Conservation (phyloP, 345 rosid species). For the Rhodomyrtus tomentosa region DNA sequence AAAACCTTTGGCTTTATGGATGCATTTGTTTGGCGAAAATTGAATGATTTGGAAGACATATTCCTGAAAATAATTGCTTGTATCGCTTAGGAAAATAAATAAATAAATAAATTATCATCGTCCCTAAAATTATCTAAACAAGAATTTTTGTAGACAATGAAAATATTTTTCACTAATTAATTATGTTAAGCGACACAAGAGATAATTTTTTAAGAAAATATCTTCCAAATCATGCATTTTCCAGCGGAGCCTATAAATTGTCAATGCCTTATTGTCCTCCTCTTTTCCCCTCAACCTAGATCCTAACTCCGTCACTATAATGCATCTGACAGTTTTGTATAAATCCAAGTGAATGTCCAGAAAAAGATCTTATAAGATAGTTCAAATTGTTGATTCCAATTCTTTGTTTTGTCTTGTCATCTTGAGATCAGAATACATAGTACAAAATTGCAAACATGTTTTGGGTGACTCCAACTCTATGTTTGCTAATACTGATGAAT, state of each 20-base stretch:
- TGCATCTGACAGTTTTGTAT: neutral
- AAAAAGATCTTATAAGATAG: neutral
- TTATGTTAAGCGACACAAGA: accelerated
- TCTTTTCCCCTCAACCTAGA: neutral
- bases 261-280: neutral
- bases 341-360: neutral
- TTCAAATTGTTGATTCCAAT: neutral
- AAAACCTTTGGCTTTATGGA: accelerated
- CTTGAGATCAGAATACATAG: neutral
- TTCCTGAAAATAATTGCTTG: accelerated
- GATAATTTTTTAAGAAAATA: neutral
- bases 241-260: neutral
- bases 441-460: neutral
- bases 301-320: accelerated
- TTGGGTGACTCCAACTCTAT: neutral
- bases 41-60: neutral
- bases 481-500: neutral
- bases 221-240: neutral
- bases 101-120: neutral
- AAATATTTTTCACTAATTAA: neutral
- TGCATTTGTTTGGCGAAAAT: neutral
- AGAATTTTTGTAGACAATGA: neutral
- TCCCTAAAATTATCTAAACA: neutral
- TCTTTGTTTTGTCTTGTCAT: neutral
- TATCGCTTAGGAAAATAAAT: neutral